Base-by-base conservation (phyloP, 495 filamentous ascomycete genomes). In the Apiosordaria backusii region DNA sequence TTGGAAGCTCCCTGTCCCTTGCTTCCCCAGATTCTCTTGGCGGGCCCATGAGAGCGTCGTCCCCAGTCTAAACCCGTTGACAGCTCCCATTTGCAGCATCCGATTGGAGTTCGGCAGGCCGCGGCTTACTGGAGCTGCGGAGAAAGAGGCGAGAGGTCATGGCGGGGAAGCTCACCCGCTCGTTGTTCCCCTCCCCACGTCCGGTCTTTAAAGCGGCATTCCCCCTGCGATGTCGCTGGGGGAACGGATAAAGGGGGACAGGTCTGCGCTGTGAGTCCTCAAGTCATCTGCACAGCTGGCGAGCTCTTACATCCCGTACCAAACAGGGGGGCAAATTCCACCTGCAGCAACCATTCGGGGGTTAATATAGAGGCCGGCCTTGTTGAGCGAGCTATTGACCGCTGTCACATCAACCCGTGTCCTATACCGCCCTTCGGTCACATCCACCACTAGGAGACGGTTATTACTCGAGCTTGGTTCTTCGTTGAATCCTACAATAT, bases 21-120 rank as follows among this genome's bases (percentile, higher is more conserved):
- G 61, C 60, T 21, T 13, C 54, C 59, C 65, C 65, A 27, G 60
- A 66, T 58, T 54, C 57, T 57, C 63, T 64, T 22, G 67, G 60
- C 63, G 19, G 40, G 57, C 21, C 60, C 63, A 55, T 40, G 35
- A 18, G 29, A 64, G 50, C 64, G 58, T 18, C 63, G 45, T 27
- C 57, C 23, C 23, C 22, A 26, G 57, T 24, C 26, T 29, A 60
- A 10, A 4, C 68, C 64, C 35, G 9, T 58, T 60, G 24, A 57
- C 60, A 21, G 25, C 1, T 58, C 13, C 22, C 57, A 62, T 70
- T 67, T 50, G 52, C 22, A 19, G 6, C 13, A 13, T 4, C 23
- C 61, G 68, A 70, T 70, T 67, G 68, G 68, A 24, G 26, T 57
- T 67, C 68, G 68, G 68, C 68, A 70, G 61, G 58, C 57, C 57